A percentile compares a stretch with the other conserved stretches of the same genome.
Conservation (phyloP, 768 basidiomycete genomes). For the Suillus occidentalis region DNA sequence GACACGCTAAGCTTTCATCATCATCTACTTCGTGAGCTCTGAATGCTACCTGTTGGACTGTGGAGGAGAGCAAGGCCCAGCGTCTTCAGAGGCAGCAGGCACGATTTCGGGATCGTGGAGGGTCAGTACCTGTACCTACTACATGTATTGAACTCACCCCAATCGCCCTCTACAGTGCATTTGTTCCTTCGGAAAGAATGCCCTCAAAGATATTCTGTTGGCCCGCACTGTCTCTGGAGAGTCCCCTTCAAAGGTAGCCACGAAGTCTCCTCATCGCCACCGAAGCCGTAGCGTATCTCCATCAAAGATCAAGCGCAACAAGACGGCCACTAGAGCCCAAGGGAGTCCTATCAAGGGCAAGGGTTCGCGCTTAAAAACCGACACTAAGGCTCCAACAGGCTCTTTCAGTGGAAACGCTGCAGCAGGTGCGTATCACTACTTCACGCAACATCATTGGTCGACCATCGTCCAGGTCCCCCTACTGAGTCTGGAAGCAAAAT, state of each 20-base stretch:
- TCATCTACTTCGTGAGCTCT: background rate
- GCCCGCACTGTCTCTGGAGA: conserved; percentile 48
- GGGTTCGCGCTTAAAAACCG: background rate
- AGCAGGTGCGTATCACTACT: background rate
- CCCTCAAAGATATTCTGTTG: conserved; percentile 53
- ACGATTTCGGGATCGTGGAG: conserved; percentile 67
- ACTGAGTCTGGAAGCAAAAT: background rate
- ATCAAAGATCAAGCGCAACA: conserved; percentile 6
- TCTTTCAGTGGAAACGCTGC: background rate
- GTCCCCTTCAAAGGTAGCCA: conserved; percentile 39
- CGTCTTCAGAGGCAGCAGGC: conserved; percentile 64
- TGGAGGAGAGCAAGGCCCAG: conserved; percentile 60
- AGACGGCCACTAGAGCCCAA: background rate
- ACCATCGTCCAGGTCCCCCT: background rate
- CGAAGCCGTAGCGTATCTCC: background rate
- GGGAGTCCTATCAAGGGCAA: background rate
- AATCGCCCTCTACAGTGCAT: conserved; percentile 39
- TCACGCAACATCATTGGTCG: background rate
- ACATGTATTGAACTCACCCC: background rate
- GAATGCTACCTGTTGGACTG: conserved; percentile 31
- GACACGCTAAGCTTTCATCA: background rate
- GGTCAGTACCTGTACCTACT: conserved; percentile 38
- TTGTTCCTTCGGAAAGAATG: conserved; percentile 52
- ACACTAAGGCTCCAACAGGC: background rate
- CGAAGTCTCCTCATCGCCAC: conserved; percentile 3